Conservation (phyloP, 163 green algal genomes). For the Chloroidium sp. region DNA sequence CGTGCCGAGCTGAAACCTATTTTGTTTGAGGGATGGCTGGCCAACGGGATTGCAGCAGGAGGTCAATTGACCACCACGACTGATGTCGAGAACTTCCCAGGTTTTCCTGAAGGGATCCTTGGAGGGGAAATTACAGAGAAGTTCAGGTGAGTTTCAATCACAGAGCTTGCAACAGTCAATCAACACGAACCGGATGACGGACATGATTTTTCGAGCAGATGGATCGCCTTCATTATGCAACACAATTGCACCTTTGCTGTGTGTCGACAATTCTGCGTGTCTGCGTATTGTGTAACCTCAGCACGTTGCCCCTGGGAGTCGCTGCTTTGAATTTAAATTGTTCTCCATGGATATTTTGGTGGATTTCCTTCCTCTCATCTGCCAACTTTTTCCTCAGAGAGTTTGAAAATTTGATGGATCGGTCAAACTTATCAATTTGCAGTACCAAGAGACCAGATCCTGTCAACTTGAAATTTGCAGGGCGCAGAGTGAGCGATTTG, state of each 20-base stretch:
- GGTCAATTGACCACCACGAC: constrained; percentile 93
- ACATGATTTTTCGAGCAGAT: no score
- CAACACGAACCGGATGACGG: no score
- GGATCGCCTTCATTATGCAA: no score
- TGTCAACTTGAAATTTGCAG: neutral
- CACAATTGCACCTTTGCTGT: no score
- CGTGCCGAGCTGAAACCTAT: constrained; percentile 77
- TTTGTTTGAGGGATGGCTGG: constrained; percentile 81
- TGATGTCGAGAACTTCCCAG: constrained; percentile 66
- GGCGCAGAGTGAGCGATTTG: constrained; percentile 67
- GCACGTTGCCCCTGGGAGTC: no score
- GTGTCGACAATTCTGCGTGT: no score
- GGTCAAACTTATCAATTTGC: no score
- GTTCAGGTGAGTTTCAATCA: constrained; percentile 34
- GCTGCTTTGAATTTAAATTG: no score
- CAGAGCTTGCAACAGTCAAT: no score
- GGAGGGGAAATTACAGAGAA: constrained; percentile 68
- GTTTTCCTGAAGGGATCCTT: constrained; percentile 76
- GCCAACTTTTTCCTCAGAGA: no score
- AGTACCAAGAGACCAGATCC: neutral
- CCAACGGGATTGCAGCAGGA: constrained; percentile 76
- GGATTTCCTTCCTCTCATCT: neutral
- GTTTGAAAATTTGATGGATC: no score
- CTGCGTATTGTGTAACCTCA: no score
- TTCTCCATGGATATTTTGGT: neutral